Conservation (phyloP, 495 filamentous ascomycete genomes). For the Rhizodiscina lignyota region DNA sequence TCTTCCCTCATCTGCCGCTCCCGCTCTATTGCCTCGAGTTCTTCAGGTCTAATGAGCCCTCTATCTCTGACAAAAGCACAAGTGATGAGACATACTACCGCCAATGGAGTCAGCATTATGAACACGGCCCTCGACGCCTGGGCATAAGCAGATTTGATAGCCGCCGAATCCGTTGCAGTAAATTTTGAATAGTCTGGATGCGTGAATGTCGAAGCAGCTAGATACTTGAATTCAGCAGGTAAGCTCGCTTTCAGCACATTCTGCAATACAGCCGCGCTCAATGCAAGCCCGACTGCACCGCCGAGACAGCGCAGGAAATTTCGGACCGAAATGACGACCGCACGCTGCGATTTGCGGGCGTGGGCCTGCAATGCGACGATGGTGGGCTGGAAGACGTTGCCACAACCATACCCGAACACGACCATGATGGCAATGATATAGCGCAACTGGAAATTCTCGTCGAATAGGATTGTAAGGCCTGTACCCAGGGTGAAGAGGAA, state of each 20-base stretch:
- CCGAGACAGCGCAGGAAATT: slow-evolving; percentile 49
- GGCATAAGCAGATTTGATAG: background rate
- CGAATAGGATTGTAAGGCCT: slow-evolving; percentile 35
- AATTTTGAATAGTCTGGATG: background rate
- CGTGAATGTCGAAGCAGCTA: background rate
- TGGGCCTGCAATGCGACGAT: slow-evolving; percentile 49
- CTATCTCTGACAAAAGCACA: background rate
- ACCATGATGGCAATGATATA: slow-evolving; percentile 35
- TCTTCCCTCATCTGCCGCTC: no score
- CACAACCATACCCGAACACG: slow-evolving; percentile 37
- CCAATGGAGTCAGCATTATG: background rate
- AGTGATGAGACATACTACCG: background rate
- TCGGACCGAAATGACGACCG: slow-evolving; percentile 41
- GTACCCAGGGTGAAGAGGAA: slow-evolving; percentile 36
- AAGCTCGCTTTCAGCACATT: background rate
- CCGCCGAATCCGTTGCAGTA: background rate
- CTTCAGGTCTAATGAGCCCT: background rate
- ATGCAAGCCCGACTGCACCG: slow-evolving; percentile 35
- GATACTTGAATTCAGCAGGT: background rate
- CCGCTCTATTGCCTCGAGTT: no score
- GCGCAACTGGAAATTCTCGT: slow-evolving; percentile 27
- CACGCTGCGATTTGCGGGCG: slow-evolving; percentile 37
- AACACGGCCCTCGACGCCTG: background rate
- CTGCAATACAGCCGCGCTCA: background rate
- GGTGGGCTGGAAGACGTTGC: slow-evolving; percentile 41